Conservation (phyloP, 1,284 basidiomycete genomes). For the Trametes versicolor region DNA sequence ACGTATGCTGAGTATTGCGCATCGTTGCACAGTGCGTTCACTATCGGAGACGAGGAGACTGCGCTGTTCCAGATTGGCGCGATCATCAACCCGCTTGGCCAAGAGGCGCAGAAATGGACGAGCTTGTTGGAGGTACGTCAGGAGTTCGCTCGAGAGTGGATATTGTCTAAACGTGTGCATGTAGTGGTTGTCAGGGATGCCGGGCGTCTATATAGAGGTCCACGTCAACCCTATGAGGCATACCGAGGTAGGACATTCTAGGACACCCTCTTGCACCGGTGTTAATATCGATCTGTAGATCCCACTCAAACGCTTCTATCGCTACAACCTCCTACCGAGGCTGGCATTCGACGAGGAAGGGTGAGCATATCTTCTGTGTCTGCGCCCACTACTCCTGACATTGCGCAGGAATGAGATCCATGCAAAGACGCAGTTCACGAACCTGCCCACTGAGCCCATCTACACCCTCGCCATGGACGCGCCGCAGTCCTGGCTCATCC, state of each 20-base stretch:
- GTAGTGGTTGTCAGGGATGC: conserved; percentile 68
- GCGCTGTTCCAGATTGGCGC: conserved; percentile 81
- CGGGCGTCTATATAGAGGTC: conserved; percentile 75
- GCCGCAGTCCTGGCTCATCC: conserved; percentile 91
- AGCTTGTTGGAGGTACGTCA: conserved; percentile 73
- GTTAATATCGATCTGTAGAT: conserved; percentile 57
- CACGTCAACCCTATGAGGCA: conserved; percentile 78
- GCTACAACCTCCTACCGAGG: conserved; percentile 72
- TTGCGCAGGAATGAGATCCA: conserved; percentile 60
- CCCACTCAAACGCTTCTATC: conserved; percentile 95
- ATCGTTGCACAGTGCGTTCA: conserved; percentile 62
- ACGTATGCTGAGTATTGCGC: neutral
- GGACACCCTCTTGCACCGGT: neutral
- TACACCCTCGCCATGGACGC: conserved; percentile 94
- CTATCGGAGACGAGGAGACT: conserved; percentile 71
- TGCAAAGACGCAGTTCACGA: conserved; percentile 59
- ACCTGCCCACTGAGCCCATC: conserved; percentile 75
- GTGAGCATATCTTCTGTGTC: conserved; percentile 51
- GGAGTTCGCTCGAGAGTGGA: neutral
- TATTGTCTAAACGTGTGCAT: neutral
- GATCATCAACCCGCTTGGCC: conserved; percentile 88
- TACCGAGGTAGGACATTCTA: conserved; percentile 64
- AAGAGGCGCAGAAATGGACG: conserved; percentile 87
- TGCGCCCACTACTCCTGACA: neutral
- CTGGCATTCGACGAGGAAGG: conserved; percentile 78